phyloP scores from a whole-genome alignment of 768 basidiomycete genomes.

The Amanita inopinata region DNA sequence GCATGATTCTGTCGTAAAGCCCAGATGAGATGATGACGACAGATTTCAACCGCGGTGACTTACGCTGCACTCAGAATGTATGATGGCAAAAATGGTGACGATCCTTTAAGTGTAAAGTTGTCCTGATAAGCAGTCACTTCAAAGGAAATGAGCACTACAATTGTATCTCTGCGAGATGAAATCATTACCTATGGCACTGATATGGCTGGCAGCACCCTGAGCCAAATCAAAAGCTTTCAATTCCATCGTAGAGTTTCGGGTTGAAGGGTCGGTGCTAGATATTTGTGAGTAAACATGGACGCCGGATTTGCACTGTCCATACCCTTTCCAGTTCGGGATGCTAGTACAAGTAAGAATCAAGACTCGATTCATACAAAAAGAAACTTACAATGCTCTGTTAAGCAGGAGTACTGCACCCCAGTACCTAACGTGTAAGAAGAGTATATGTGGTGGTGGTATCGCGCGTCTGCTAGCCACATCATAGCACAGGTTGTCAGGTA shows the following conservation, averaged over 20 bases:
- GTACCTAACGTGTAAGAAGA: conserved; percentile 66
- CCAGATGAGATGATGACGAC: conserved; percentile 8
- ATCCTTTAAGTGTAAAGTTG: conserved; percentile 47
- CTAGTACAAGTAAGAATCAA: conserved; percentile 24
- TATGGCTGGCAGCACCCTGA: conserved; percentile 61
- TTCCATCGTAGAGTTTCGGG: conserved; percentile 39
- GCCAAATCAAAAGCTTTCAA: conserved; percentile 68
- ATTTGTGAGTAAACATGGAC: conserved; percentile 8
- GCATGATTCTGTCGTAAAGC: conserved; percentile 58
- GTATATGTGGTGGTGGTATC: conserved; percentile 52
- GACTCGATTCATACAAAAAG: conserved; percentile 2
- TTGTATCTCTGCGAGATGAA: conserved; percentile 1
- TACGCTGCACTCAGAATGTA: conserved; percentile 68
- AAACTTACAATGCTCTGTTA: conserved; percentile 69
- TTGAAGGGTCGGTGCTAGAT: conserved; percentile 31
- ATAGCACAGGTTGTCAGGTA: conserved; percentile 56
- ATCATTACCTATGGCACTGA: conserved; percentile 49
- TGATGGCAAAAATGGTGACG: conserved; percentile 58
- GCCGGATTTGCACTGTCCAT: conserved; percentile 12
- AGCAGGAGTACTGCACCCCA: conserved; percentile 68
- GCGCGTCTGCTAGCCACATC: conserved; percentile 44
- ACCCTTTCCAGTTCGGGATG: conserved; percentile 70
- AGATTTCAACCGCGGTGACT: conserved; percentile 18
- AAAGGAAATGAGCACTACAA: not conserved
- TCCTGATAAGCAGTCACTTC: conserved; percentile 54